Percentiles rank a stretch among this genome's conserved stretches.
Conservation (phyloP, 768 basidiomycete species). For the Boletus sp. region DNA sequence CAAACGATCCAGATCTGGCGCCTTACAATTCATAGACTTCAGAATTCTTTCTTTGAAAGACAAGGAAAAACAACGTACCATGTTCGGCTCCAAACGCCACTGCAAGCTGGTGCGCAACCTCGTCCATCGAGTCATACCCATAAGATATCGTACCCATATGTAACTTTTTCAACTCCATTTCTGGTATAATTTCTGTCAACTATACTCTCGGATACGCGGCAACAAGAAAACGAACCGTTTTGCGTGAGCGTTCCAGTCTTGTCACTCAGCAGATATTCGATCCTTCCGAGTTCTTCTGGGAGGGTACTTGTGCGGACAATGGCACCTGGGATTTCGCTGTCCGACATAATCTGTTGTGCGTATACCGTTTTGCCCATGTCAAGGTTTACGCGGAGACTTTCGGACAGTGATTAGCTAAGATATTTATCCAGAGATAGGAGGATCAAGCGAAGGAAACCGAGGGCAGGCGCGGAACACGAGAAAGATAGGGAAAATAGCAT, state of each 20-base stretch:
- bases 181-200: slow-evolving; percentile 39
- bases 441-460: neutral
- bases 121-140: slow-evolving; percentile 98
- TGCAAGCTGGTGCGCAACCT: slow-evolving; percentile 89
- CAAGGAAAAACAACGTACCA: slow-evolving; percentile 32
- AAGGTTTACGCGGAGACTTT: slow-evolving; percentile 93
- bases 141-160: slow-evolving; percentile 99
- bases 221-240: slow-evolving; percentile 62
- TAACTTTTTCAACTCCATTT: slow-evolving; percentile 99
- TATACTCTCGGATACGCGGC: neutral
- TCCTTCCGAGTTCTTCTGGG: slow-evolving; percentile 93
- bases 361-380: slow-evolving; percentile 99
- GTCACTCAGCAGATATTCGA: slow-evolving; percentile 94
- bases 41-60: neutral
- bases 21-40: slow-evolving; percentile 31
- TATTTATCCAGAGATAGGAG: neutral
- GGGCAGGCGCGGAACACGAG: neutral
- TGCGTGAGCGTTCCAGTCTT: slow-evolving; percentile 98
- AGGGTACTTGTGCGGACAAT: slow-evolving; percentile 97
- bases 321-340: slow-evolving; percentile 88
- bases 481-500: neutral
- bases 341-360: slow-evolving; percentile 92
- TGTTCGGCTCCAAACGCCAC: slow-evolving; percentile 76
- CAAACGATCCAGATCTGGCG: slow-evolving; percentile 51
- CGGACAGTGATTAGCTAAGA: neutral